Percentiles rank a stretch among this genome's conserved stretches.
phyloP scores from a whole-genome alignment of 148 eudicot species.

The Fagopyrum tataricum region DNA sequence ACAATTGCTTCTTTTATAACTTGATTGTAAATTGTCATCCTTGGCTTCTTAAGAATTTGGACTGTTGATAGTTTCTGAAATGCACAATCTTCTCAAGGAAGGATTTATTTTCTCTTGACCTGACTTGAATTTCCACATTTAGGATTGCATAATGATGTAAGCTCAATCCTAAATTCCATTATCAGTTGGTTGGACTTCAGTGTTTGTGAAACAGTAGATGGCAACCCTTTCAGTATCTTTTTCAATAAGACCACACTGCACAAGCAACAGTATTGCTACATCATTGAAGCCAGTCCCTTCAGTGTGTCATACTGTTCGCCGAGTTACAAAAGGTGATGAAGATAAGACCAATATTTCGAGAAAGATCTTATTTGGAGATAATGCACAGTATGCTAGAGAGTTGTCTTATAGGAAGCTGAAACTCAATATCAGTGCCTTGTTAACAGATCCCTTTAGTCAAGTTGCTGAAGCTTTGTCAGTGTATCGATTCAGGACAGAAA shows the following conservation, averaged over 20 bases:
- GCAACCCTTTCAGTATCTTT: constrained; percentile 34
- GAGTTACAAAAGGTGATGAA: constrained; percentile 17
- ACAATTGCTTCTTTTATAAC: neutral
- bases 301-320: constrained; percentile 14
- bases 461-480: constrained; percentile 30
- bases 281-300: constrained; percentile 24
- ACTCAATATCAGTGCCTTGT: constrained; percentile 28
- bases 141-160: constrained; percentile 3
- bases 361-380: constrained; percentile 18
- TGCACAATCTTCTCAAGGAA: neutral
- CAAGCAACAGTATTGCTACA: constrained; percentile 19
- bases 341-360: constrained; percentile 22
- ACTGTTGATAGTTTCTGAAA: neutral
- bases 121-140: neutral
- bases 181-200: neutral
- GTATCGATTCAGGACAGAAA: constrained; percentile 56
- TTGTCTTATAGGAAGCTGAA: constrained; percentile 19
- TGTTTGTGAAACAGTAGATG: constrained; percentile 23
- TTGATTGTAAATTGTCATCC: neutral
- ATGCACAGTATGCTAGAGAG: constrained; percentile 13
- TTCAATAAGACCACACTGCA: constrained; percentile 23
- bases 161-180: neutral
- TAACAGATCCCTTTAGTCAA: constrained; percentile 31
- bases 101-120: neutral
- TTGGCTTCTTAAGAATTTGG: neutral